phyloP scores from a whole-genome alignment of 2,329 filamentous ascomycete genomes.

The Aspergillus ruber region DNA sequence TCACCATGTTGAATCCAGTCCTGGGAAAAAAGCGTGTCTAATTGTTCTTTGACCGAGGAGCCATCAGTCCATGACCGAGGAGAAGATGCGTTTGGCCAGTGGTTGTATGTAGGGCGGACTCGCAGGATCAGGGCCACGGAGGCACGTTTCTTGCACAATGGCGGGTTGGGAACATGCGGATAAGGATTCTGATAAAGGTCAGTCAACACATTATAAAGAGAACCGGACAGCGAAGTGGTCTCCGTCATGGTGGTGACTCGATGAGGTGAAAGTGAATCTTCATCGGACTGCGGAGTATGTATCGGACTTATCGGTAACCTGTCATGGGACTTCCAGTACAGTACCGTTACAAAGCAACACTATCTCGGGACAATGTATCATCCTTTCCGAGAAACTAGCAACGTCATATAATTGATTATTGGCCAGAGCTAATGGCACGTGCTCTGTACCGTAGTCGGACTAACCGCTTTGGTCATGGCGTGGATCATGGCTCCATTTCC shows the following conservation, averaged over 20 bases:
- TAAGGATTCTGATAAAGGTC: constrained; percentile 32
- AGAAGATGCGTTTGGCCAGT: constrained; percentile 40
- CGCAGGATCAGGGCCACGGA: constrained; percentile 61
- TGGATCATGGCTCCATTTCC: too few relatives aligned
- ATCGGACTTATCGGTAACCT: too few relatives aligned
- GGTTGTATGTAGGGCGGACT: constrained; percentile 51
- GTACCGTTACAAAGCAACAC: too few relatives aligned
- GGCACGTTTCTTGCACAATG: constrained; percentile 52
- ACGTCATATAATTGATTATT: too few relatives aligned
- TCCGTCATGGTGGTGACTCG: not conserved
- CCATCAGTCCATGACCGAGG: constrained; percentile 13
- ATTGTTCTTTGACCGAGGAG: constrained; percentile 30
- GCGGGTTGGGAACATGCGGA: constrained; percentile 41
- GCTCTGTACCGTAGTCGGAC: too few relatives aligned
- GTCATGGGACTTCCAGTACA: too few relatives aligned
- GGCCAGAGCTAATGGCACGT: too few relatives aligned
- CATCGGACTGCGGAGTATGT: too few relatives aligned
- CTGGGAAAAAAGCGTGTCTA: constrained; percentile 57
- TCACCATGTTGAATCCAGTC: constrained; percentile 61
- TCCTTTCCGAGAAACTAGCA: too few relatives aligned
- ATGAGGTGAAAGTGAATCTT: not conserved
- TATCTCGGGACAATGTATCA: too few relatives aligned
- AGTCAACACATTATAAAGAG: constrained; percentile 26
- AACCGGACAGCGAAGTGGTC: constrained; percentile 12
- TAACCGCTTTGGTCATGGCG: too few relatives aligned